Evolutionary conservation across 106 monocot species (phyloP).

Genomic region (Dactylorhiza incarnata): DNA sequence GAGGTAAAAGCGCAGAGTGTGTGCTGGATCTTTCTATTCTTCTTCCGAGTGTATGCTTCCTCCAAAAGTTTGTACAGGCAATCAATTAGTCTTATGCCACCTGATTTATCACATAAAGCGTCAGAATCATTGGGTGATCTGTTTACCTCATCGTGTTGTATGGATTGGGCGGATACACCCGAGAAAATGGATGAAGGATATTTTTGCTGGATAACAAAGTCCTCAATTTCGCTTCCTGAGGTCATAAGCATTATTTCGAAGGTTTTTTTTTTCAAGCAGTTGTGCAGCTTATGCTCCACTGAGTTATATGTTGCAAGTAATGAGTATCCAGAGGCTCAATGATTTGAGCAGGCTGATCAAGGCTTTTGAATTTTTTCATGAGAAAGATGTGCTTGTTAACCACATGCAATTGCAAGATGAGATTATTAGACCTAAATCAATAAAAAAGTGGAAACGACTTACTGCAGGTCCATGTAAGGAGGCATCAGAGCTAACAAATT

Average conservation of each 20-base stretch:
- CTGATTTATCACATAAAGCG: conserved; percentile 48
- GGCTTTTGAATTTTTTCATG: conserved; percentile 45
- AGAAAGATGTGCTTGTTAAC: conserved; percentile 10
- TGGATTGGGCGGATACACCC: conserved; percentile 37
- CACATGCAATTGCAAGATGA: conserved; percentile 10
- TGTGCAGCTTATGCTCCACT: conserved; percentile 30
- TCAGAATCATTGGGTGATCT: conserved; percentile 46
- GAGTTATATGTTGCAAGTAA: conserved; percentile 44
- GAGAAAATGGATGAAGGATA: conserved; percentile 43
- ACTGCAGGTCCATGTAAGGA: conserved; percentile 29
- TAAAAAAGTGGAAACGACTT: conserved; percentile 23
- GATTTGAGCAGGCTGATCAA: conserved; percentile 61
- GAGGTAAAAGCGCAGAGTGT: conserved; percentile 5
- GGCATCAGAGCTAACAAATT: conserved; percentile 45
- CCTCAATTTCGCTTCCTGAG: conserved; percentile 49
- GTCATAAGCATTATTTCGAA: conserved; percentile 30
- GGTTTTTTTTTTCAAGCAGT: conserved; percentile 18
- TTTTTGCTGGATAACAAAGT: conserved; percentile 62
- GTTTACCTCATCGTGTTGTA: conserved; percentile 35
- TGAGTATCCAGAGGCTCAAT: conserved; percentile 61
- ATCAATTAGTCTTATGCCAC: conserved; percentile 64
- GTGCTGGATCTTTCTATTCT: conserved; percentile 60
- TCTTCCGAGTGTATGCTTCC: conserved; percentile 71
- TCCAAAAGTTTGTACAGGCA: conserved; percentile 67
- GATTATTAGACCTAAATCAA: conserved; percentile 8